phyloP scores from a whole-genome alignment of 148 eudicot genomes.

The Talinum fruticosum region DNA sequence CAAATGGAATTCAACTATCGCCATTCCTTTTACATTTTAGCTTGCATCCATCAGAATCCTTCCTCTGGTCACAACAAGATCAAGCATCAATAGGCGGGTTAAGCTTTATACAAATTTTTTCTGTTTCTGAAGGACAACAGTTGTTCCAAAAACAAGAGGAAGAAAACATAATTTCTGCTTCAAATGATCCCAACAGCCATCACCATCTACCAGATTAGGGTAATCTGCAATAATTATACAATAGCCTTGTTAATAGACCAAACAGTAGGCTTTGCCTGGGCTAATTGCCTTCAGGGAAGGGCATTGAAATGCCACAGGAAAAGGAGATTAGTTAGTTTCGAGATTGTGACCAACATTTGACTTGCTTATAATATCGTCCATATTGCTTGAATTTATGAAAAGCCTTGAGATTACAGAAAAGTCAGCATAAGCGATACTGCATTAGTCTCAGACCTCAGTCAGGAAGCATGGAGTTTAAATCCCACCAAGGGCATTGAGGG shows the following conservation, averaged over 20 bases:
- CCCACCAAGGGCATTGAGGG: not conserved
- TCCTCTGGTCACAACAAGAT: not conserved
- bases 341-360: not conserved
- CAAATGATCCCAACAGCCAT: not conserved
- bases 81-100: not conserved
- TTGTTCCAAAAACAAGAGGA: slow-evolving; percentile 3
- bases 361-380: not conserved
- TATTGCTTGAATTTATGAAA: not conserved
- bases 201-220: slow-evolving; percentile 38
- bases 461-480: not conserved
- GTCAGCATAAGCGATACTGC: not conserved
- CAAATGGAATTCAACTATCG: not conserved
- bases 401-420: not conserved
- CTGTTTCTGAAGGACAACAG: not conserved
- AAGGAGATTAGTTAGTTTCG: too few species aligned
- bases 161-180: not conserved
- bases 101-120: not conserved
- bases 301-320: too few species aligned
- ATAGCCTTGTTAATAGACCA: not conserved
- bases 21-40: not conserved
- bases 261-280: not conserved
- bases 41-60: not conserved
- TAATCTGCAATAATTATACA: slow-evolving; percentile 40
- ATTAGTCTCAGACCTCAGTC: not conserved
- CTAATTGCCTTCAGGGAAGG: too few species aligned